Evolutionary conservation across 176 grass and related monocot species (phyloP), one percentile per base, ranked within the genome.

Genomic region (Oryza longistaminata): DNA sequence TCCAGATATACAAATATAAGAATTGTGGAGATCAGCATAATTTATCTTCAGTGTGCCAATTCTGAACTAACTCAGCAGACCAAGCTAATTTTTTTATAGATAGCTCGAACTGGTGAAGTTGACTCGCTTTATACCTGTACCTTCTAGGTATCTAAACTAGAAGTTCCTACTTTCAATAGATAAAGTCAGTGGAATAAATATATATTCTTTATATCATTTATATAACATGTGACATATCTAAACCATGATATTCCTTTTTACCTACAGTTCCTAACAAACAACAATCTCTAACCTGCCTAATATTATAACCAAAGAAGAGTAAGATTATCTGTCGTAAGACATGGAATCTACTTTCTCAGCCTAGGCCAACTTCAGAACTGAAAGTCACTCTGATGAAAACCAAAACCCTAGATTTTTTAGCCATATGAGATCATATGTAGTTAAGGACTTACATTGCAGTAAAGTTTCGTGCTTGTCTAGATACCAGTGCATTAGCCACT

Each of bases 401-500:
- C 4, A 21, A 25, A 72, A 81, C 19, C 42, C 22, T 42, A 86
- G 9, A 67, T 60, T 73, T 48, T 79, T 64, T 60, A 37, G 10
- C 43, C 12, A 72, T 83, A 73, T 34, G 21, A 62, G 8, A 82
- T 17, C 14, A 83, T 42, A 70, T 4, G 68, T 69, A 44, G 6
- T 74, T 69, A 74, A 82, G 74, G 35, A 79, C 88, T 90, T 90
- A 90, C 88, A 87, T 81, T 74, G 91, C 77, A 31, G 71, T 95
- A 46, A 88, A 73, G 53, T 93, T 88, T 10, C 93, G 88, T 82
- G 93, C 85, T 88, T 95, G 89, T 88, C 89, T 90, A 79, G 95
- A 98, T 73, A 95, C 93, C 76, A 98, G 82, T 82, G 93, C 88
- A 72, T 98, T 95, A 84, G 88, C 89, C 75, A 98, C 87, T 77